Evolutionary conservation across 805 yeast genomes (phyloP).

Genomic region (Debaryomyces castellii): DNA sequence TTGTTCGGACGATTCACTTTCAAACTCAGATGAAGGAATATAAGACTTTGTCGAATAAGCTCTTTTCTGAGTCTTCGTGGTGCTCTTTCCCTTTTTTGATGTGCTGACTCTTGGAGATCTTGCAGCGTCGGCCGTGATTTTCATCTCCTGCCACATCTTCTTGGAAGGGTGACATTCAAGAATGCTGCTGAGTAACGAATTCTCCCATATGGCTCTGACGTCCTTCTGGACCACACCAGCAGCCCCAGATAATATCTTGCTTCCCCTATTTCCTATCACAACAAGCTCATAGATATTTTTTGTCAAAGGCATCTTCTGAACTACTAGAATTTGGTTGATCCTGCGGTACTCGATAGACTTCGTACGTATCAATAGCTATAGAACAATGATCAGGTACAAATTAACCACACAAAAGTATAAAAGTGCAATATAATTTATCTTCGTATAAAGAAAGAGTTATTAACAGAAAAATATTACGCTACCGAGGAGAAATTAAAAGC

Average conservation of each 20-base stretch:
- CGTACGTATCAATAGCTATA: neutral
- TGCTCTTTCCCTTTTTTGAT: neutral
- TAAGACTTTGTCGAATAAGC: conserved; percentile 16
- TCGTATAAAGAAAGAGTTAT: neutral
- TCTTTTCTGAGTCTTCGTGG: conserved; percentile 4
- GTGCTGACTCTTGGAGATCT: conserved; percentile 6
- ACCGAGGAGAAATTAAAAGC: neutral
- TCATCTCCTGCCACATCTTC: conserved; percentile 24
- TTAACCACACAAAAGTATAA: neutral
- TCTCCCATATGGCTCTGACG: conserved; percentile 15
- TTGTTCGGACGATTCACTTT: neutral
- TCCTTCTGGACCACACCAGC: conserved; percentile 18
- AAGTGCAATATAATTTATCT: neutral
- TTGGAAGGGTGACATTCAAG: conserved; percentile 16
- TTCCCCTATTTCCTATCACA: conserved; percentile 24
- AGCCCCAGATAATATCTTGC: conserved; percentile 19
- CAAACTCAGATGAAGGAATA: conserved; percentile 5
- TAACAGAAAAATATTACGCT: neutral
- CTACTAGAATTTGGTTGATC: neutral
- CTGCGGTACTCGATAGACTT: neutral
- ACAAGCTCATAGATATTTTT: conserved; percentile 19
- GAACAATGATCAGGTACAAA: neutral
- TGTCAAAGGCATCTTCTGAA: conserved; percentile 9
- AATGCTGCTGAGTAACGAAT: conserved; percentile 20
- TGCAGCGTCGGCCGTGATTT: conserved; percentile 2